phyloP scores from a whole-genome alignment of 1,139 yeast genomes.

The Yamadazyma spencermartinsiae region DNA sequence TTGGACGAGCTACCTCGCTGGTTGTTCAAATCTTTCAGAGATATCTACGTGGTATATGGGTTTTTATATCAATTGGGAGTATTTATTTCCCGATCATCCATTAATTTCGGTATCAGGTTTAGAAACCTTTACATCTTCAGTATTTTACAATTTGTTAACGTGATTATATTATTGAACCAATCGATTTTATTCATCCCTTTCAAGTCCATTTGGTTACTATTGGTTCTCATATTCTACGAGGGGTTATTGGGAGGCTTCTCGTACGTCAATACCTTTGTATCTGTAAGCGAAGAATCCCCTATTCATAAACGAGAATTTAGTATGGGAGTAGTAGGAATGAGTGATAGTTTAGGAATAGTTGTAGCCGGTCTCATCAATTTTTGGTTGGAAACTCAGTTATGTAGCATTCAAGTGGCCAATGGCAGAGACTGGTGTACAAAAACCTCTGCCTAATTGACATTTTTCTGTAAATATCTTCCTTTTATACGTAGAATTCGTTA shows the following conservation, averaged over 20 bases:
- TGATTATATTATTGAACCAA: conserved; percentile 60
- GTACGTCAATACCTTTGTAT: conserved; percentile 83
- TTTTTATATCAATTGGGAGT: conserved; percentile 91
- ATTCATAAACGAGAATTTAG: conserved; percentile 72
- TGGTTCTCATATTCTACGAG: conserved; percentile 73
- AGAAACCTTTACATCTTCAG: conserved; percentile 62
- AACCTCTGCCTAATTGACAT: background rate
- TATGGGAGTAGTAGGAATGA: conserved; percentile 90
- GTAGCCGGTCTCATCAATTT: conserved; percentile 76
- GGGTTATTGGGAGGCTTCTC: conserved; percentile 89
- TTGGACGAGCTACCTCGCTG: conserved; percentile 60
- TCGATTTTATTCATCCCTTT: conserved; percentile 64
- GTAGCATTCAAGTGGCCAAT: conserved; percentile 61
- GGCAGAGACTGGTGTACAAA: conserved; percentile 64
- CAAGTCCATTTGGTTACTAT: conserved; percentile 53
- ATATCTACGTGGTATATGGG: conserved; percentile 91
- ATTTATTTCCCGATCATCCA: conserved; percentile 83
- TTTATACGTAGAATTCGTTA: background rate
- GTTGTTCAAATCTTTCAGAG: conserved; percentile 67
- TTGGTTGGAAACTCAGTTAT: conserved; percentile 72
- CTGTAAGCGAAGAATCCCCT: conserved; percentile 66
- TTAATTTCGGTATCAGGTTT: conserved; percentile 60
- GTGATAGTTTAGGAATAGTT: conserved; percentile 87
- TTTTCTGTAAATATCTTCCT: conserved; percentile 35
- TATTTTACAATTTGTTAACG: conserved; percentile 65